A percentile compares a stretch with the other conserved stretches of the same genome.
These are phyloP conservation scores for Septoria linicola DNA, from an alignment of 2,329 filamentous ascomycete genomes.

Conservation along the genomic window DNA sequence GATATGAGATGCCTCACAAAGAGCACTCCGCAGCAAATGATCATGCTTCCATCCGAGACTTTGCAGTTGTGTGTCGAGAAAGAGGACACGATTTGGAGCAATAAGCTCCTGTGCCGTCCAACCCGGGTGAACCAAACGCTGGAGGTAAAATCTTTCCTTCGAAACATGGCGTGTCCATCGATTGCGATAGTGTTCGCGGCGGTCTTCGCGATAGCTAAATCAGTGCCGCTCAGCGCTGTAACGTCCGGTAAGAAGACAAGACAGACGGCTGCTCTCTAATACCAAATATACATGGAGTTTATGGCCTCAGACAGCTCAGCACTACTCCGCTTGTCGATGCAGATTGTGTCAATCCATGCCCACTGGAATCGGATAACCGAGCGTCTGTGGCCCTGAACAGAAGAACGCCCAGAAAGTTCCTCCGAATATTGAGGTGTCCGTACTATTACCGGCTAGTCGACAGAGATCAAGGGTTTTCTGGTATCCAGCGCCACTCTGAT, in stretches of 20 bases:
- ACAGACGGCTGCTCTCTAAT: background rate
- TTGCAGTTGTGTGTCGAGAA: constrained; percentile 10
- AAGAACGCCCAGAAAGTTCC: background rate
- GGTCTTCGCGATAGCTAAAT: background rate
- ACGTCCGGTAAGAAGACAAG: background rate
- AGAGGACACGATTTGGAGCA: constrained; percentile 13
- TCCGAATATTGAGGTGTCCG: background rate
- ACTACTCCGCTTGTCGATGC: background rate
- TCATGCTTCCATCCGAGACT: background rate
- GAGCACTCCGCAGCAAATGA: background rate
- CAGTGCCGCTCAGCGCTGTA: background rate
- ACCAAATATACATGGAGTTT: background rate
- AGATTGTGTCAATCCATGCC: background rate
- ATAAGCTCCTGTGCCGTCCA: constrained; percentile 27
- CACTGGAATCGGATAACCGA: background rate
- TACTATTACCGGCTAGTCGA: background rate
- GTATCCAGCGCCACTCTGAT: constrained; percentile 4
- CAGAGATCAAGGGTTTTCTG: constrained; percentile 7
- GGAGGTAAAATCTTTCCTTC: background rate
- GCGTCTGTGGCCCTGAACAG: background rate
- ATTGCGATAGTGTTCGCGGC: background rate
- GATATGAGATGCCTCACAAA: background rate
- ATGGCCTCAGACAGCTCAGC: background rate
- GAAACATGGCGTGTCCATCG: background rate
- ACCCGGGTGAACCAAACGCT: constrained; percentile 10